A percentile compares a stretch with the other conserved stretches of the same genome.
Evolutionary conservation across 305 asterid genomes (phyloP).

Genomic region (Fraxinus paxiana): DNA sequence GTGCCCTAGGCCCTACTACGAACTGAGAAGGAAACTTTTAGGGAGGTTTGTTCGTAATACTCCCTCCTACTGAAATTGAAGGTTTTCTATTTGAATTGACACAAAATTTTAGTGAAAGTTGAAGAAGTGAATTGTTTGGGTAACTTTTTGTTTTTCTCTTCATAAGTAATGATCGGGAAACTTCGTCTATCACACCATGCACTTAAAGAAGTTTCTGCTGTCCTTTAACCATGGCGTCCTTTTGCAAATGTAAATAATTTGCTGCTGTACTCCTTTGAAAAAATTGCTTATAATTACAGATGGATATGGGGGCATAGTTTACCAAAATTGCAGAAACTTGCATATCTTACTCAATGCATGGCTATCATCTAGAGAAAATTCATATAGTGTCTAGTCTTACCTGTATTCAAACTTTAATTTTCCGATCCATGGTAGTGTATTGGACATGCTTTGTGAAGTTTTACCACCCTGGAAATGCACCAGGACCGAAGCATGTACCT

Average conservation of each 20-base stretch:
- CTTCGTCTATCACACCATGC: neutral
- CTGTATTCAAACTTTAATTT: neutral
- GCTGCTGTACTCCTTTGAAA: neutral
- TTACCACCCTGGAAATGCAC: constrained; percentile 7
- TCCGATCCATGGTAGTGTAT: neutral
- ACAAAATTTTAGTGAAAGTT: neutral
- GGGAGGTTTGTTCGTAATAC: neutral
- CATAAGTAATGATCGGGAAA: neutral
- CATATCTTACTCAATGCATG: neutral
- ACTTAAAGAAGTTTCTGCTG: neutral
- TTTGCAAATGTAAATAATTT: neutral
- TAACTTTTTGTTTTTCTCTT: neutral
- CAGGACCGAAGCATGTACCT: constrained; percentile 6
- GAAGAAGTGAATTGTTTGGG: neutral
- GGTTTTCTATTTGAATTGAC: neutral
- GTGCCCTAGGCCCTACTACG: neutral
- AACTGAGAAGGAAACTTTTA: neutral
- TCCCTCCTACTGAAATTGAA: neutral
- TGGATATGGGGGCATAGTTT: neutral
- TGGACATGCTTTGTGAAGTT: neutral
- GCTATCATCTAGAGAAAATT: neutral
- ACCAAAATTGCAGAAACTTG: neutral
- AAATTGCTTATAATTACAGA: neutral
- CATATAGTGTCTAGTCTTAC: neutral
- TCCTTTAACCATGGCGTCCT: neutral